Base-by-base conservation (phyloP, 441 rosid genomes). In the Hura crepitans region DNA sequence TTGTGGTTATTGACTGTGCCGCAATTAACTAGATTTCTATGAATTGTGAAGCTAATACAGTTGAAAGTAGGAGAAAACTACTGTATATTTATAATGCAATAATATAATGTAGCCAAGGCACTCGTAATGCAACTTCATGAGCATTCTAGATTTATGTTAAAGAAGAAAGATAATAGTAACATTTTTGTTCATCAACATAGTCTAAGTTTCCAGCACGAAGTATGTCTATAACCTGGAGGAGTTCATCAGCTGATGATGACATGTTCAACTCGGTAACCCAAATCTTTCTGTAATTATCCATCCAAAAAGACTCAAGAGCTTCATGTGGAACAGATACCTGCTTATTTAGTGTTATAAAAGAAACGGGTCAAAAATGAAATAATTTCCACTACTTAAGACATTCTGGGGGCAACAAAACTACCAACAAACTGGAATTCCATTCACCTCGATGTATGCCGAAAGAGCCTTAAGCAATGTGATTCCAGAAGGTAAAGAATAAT, bases 291-390 rank as follows among this genome's bases (percentile, higher is more conserved):
- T 31, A 46, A 62, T 70, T 80, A 46, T 84, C 96, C 0, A 75
- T 83, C 98, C 99, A 96, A 77, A 77, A 70, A 74, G 88, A 75
- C 77, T 92, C 91, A n/a, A 85, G 78, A 59, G 97, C 98, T 84
- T 93, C 97, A 47, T 82, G 83, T 20, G 94, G 95, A 81, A 91
- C 72, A 82, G 84, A 85, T 22, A 77, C 96, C 99, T 96, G 85
- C 69, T 72, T 74, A 76, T 62, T 70, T 67, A 59, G 62, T 66
- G 68, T 50, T 27, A 14, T 67, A 72, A 50, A 64, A 61, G 6
- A 20, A n/a, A 71, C 71, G 22, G 58, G 61, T 51, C 42, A 42
- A 50, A 27, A 5, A 33, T 6, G 50, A 58, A 33, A 59, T 55
- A 45, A 49, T 27, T 1, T 23, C 43, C 49, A 47, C 22, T 35